Base-by-base conservation (phyloP, 2,329 filamentous ascomycete species). In the Venturiaceae sp. region DNA sequence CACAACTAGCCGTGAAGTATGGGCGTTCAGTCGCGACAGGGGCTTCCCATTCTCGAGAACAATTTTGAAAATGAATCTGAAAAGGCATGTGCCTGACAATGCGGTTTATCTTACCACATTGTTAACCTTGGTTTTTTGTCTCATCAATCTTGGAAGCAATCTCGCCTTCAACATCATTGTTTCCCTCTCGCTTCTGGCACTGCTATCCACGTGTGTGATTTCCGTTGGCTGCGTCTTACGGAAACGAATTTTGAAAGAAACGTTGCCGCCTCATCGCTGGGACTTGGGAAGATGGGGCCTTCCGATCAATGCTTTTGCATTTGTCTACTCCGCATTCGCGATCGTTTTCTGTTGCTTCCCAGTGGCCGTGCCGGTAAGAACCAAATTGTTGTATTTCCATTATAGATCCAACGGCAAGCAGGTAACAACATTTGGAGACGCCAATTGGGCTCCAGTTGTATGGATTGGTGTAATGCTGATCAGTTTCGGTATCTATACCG, bases 1-100 rank as follows among this genome's bases (percentile, higher is more conserved):
- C 0, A 78, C 77, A 0, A 75, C 75, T 0, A 77, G 76, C 0
- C 73, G 77, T 3, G 64, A 80, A 1, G 74, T 75, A 0, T 80
- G 77, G 77, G 74, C 75, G 0, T 80, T 78, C 68, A 74, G 77
- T 13, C 66, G 74, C 4, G 78, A 80, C 58, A 75, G 75, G 3
- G 77, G 74, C 5, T 63, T 79, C 0, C 76, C 76, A 0, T 69
- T 67, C 36, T 72, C 67, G 23, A 53, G 60, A 32, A 55, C 9
- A 3, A 60, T 68, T 28, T 34, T 39, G 3, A 62, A 60, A 32
- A 69, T 77, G 32, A 61, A 76, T 61, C 60, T 65, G 2, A 62
- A 60, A 7, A 66, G 73, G 14, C 68, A 69, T 14, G 68, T 76
- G 0, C 77, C 77, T 0, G 64, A 78, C 36, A 69, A 67, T 47